Conservation (phyloP, 805 yeast species). For the Candida sithepensis region DNA sequence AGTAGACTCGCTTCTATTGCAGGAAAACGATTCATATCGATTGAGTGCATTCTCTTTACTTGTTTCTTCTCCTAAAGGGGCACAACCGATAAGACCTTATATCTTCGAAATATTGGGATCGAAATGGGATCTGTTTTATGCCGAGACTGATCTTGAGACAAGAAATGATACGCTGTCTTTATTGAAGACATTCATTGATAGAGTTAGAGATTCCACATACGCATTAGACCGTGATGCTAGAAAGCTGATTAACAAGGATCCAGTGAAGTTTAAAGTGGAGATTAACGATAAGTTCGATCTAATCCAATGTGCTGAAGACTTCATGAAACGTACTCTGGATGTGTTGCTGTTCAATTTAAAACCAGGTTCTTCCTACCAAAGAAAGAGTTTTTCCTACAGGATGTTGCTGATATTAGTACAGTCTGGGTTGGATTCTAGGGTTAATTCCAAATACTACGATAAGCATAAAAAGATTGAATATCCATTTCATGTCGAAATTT, state of each 20-base stretch:
- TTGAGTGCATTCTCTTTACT: constrained; percentile 58
- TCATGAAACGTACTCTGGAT: constrained; percentile 33
- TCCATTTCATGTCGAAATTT: constrained; percentile 46
- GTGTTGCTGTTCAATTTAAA: constrained; percentile 26
- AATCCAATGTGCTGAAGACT: constrained; percentile 34
- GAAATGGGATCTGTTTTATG: constrained; percentile 47
- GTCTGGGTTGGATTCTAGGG: constrained; percentile 53
- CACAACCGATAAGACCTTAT: constrained; percentile 48
- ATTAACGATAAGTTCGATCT: constrained; percentile 27
- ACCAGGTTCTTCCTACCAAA: constrained; percentile 58
- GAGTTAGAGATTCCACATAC: constrained; percentile 69
- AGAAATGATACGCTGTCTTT: constrained; percentile 64
- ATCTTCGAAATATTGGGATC: constrained; percentile 42
- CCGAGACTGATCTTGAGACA: constrained; percentile 65
- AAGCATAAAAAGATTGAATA: constrained; percentile 41
- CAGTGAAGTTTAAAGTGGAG: constrained; percentile 35
- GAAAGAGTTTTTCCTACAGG: constrained; percentile 45
- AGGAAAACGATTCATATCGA: constrained; percentile 37
- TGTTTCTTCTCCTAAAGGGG: constrained; percentile 56
- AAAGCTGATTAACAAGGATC: constrained; percentile 35
- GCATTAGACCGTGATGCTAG: constrained; percentile 48
- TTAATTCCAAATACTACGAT: constrained; percentile 36
- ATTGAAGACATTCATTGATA: constrained; percentile 55
- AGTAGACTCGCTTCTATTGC: constrained; percentile 42
- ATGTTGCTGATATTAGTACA: constrained; percentile 43